phyloP scores from a whole-genome alignment of 2,329 filamentous ascomycete genomes.

The Neopestalotiopsis clavispora region DNA sequence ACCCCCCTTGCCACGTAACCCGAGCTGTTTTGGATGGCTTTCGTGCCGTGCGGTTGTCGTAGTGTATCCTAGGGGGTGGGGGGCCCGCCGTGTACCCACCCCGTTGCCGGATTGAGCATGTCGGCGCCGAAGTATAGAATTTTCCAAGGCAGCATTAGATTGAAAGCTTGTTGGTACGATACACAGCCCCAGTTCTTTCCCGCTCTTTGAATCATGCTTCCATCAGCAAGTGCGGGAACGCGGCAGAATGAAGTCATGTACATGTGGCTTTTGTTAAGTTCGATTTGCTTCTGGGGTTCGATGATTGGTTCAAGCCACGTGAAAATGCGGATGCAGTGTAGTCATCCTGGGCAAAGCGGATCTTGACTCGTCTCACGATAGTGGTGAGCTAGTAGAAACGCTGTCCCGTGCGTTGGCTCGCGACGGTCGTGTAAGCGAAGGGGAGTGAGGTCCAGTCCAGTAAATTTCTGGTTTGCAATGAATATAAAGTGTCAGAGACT shows the following conservation, averaged over 20 bases:
- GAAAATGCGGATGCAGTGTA: neutral
- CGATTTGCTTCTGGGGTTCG: neutral
- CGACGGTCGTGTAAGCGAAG: neutral
- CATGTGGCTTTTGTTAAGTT: neutral
- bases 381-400: neutral
- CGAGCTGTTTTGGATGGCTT: neutral
- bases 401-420: neutral
- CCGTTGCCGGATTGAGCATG: neutral
- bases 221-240: neutral
- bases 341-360: neutral
- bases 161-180: neutral
- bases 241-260: neutral
- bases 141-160: slow-evolving; percentile 6
- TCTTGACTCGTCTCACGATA: neutral
- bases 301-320: neutral
- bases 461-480: neutral
- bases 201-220: neutral
- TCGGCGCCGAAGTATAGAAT: neutral
- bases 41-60: neutral
- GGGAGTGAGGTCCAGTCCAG: neutral
- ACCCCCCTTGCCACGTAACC: too few relatives aligned
- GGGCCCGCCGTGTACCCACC: neutral
- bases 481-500: neutral
- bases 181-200: neutral
- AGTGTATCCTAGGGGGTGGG: neutral